phyloP scores from a whole-genome alignment of 345 rosid species.

The Limnanthes douglasii region DNA sequence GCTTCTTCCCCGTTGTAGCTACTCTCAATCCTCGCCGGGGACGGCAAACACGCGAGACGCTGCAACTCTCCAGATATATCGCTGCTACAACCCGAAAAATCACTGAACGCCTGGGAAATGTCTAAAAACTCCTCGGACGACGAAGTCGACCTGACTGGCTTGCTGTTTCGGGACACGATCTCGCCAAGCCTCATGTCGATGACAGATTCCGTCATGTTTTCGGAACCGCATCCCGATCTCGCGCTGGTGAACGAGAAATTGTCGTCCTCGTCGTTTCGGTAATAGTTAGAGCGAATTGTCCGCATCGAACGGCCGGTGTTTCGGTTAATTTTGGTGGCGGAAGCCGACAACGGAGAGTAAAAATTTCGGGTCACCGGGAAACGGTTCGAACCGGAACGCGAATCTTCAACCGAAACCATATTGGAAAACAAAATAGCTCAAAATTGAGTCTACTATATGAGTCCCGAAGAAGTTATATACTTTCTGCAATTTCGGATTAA shows the following conservation, averaged over 20 bases:
- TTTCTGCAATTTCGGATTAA: too few relatives aligned
- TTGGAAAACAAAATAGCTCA: too few relatives aligned
- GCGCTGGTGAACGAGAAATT: constrained; percentile 30
- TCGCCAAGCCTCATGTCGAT: constrained; percentile 85
- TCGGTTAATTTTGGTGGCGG: constrained; percentile 34
- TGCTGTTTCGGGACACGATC: constrained; percentile 31
- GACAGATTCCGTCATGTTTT: constrained; percentile 67
- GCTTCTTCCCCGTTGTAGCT: constrained; percentile 11
- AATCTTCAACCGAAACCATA: constrained; percentile 71
- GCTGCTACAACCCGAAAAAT: constrained; percentile 72
- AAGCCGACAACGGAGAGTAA: constrained; percentile 18
- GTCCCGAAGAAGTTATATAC: too few relatives aligned
- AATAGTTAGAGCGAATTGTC: constrained; percentile 56
- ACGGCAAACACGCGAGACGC: constrained; percentile 68
- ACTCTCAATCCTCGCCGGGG: constrained; percentile 14
- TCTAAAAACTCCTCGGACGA: constrained; percentile 40
- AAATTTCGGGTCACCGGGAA: constrained; percentile 35
- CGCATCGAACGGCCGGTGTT: constrained; percentile 82
- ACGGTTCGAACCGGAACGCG: constrained; percentile 41
- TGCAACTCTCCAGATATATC: constrained; percentile 93
- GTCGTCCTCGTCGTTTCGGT: constrained; percentile 22
- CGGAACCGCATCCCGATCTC: constrained; percentile 37
- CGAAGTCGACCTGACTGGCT: constrained; percentile 22
- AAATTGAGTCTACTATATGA: too few relatives aligned
- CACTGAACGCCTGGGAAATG: constrained; percentile 71